Evolutionary conservation across 176 grass and related monocot genomes (phyloP).

Genomic region (Phoenix dactylifera): DNA sequence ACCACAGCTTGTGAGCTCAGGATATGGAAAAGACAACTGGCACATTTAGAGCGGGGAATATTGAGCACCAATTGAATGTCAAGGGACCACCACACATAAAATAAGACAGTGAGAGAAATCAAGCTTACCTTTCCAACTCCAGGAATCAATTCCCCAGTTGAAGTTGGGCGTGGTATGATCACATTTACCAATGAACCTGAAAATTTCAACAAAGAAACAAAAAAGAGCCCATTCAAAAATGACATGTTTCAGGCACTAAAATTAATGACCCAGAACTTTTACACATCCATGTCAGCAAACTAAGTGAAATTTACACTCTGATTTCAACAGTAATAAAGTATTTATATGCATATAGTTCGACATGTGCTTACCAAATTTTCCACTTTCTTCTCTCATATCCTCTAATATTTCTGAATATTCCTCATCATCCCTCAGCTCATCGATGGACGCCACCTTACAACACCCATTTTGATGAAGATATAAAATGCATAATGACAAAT

Average conservation of each 20-base stretch:
- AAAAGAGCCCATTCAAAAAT: background rate
- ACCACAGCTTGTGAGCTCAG: no score
- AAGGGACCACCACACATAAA: background rate
- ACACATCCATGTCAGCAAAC: background rate
- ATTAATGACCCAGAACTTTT: background rate
- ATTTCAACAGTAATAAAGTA: background rate
- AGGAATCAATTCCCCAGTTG: slow-evolving; percentile 14
- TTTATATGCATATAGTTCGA: background rate
- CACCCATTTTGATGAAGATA: background rate
- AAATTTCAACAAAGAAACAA: background rate
- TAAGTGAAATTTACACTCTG: background rate
- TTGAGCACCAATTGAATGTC: no score
- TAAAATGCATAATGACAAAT: slow-evolving; percentile 4
- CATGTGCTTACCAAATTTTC: slow-evolving; percentile 22
- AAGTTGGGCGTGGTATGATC: slow-evolving; percentile 18
- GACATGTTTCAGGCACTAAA: background rate
- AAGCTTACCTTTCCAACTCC: slow-evolving; percentile 20
- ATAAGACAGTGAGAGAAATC: background rate
- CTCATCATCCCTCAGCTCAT: slow-evolving; percentile 23
- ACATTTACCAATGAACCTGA: slow-evolving; percentile 19
- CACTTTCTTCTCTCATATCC: slow-evolving; percentile 30
- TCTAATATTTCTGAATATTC: slow-evolving; percentile 26
- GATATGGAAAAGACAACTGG: no score
- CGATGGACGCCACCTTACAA: slow-evolving; percentile 13
- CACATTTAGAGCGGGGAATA: no score